These are phyloP conservation scores for Raphanus hybrid DNA, from an alignment of 441 rosid species.

Conservation along the genomic window DNA sequence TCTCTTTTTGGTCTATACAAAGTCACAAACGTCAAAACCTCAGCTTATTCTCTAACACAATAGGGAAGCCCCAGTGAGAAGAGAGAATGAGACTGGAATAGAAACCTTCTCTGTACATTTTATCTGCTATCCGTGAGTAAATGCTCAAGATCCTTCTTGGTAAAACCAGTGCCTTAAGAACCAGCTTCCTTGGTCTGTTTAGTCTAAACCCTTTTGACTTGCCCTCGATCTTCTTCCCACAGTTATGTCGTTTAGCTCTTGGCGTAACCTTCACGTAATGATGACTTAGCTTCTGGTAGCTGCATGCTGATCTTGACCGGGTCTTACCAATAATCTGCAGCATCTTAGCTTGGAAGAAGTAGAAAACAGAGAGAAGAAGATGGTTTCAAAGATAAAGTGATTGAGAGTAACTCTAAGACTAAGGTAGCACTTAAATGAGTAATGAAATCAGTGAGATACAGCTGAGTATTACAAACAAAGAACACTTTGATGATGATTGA, in stretches of 20 bases:
- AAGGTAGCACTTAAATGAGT: slow-evolving; percentile 4
- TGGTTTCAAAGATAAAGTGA: slow-evolving; percentile 1
- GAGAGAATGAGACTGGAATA: slow-evolving; percentile 54
- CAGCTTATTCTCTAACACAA: slow-evolving; percentile 33
- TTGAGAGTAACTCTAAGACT: background rate
- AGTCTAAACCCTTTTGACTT: slow-evolving; percentile 37
- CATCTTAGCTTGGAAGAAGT: slow-evolving; percentile 15
- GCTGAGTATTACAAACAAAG: slow-evolving; percentile 30
- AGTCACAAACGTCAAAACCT: slow-evolving; percentile 18
- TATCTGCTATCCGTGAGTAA: background rate
- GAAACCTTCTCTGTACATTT: slow-evolving; percentile 47
- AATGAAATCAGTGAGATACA: slow-evolving; percentile 4
- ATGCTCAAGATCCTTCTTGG: slow-evolving; percentile 28
- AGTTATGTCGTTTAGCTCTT: slow-evolving; percentile 7
- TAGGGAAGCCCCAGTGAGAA: slow-evolving; percentile 71
- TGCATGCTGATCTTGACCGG: slow-evolving; percentile 30
- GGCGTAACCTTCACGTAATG: slow-evolving; percentile 22
- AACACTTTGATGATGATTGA: slow-evolving; percentile 30
- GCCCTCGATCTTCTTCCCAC: slow-evolving; percentile 24
- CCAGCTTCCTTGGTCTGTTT: slow-evolving; percentile 32
- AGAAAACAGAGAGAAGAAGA: slow-evolving; percentile 12
- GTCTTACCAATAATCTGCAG: slow-evolving; percentile 31
- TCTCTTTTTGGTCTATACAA: background rate
- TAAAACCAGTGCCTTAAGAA: slow-evolving; percentile 34
- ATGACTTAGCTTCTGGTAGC: slow-evolving; percentile 38